Conservation (phyloP, 2,329 filamentous ascomycete genomes). For the Hawksworthiomyces lignivorus region DNA sequence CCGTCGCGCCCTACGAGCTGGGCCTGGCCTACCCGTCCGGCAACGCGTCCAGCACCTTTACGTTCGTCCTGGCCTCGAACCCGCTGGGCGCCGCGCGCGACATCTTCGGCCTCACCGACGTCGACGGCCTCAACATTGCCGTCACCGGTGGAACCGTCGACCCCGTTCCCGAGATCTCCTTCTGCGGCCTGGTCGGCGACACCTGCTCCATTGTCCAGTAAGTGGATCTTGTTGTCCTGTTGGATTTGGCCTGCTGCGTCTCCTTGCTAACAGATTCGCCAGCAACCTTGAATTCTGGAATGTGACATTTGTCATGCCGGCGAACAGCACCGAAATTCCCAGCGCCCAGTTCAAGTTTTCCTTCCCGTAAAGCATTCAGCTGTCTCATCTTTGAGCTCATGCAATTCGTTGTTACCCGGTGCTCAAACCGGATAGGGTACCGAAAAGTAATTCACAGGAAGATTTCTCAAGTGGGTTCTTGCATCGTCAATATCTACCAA, state of each 20-base stretch:
- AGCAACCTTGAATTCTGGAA: conserved; percentile 40
- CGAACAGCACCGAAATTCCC: conserved; percentile 14
- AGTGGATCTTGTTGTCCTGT: background rate
- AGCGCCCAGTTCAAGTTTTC: too few species aligned
- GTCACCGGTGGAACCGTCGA: conserved; percentile 36
- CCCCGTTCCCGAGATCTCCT: conserved; percentile 30
- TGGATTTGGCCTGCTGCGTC: too few species aligned
- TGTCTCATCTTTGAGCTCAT: too few species aligned
- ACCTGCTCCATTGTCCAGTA: conserved; percentile 18
- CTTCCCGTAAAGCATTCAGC: too few species aligned
- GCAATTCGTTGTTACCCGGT: too few species aligned
- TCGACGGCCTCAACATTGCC: conserved; percentile 38
- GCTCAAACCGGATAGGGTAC: too few species aligned
- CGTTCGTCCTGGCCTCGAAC: conserved; percentile 38
- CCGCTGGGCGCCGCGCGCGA: conserved; percentile 33
- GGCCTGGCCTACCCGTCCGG: conserved; percentile 47
- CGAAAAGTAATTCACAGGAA: too few species aligned
- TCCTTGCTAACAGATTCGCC: conserved; percentile 1
- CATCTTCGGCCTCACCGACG: conserved; percentile 36
- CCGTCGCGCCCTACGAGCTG: conserved; percentile 34
- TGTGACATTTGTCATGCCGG: conserved; percentile 34
- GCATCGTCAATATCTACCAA: too few species aligned
- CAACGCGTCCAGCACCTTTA: conserved; percentile 40
- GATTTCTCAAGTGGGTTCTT: too few species aligned
- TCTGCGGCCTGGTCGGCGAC: conserved; percentile 33